Base-by-base conservation (phyloP, 2,329 filamentous ascomycete genomes). In the Neophaeococcomyces aloes region DNA sequence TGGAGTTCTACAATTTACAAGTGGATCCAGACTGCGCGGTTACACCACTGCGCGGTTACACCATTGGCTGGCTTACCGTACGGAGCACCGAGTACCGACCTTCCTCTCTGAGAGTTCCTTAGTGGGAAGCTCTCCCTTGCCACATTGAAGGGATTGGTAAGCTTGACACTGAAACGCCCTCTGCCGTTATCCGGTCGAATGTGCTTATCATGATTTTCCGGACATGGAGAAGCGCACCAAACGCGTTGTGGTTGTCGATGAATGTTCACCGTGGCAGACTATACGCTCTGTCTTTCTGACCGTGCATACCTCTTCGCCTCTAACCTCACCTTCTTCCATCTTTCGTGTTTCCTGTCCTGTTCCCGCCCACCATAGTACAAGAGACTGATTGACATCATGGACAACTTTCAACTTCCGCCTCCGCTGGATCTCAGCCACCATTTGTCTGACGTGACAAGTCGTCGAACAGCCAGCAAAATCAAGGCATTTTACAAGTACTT, bases 401-500 rank as follows among this genome's bases (percentile, higher is more conserved):
- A 46, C 62, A 11, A 58, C 57, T 35, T 53, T 45, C 44, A 55
- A 39, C 59, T 68, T 23, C 60, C 66, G 38, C 59, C 61, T 45
- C 86, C 88, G 4, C 67, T 78, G 53, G 83, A 94, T 61, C 70
- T 94, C 48, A 82, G 79, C 53, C 85, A 94, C 60, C 81, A 88
- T 59, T 81, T 80, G 54, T 88, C 85, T 1, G 69, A 76, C 45
- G 71, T 78, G 34, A 82, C 86, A 37, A 79, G 73, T 57, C 72
- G 75, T 36, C 74, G 86, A 7, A 54, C 68, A 5, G 68, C 75
- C 5, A 91, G 79, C 57, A 68, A 68, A 33, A 74, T 94, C 61
- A 94, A 94, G 68, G 59, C 72, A 29, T 86, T 88, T 62, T 94
- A 94, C 70, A 86, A 86, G 63, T 94, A 85, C 65, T 91, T 91